These are phyloP conservation scores for Aspergillus ibericus DNA, from an alignment of 2,329 filamentous ascomycete species.

Conservation along the genomic window DNA sequence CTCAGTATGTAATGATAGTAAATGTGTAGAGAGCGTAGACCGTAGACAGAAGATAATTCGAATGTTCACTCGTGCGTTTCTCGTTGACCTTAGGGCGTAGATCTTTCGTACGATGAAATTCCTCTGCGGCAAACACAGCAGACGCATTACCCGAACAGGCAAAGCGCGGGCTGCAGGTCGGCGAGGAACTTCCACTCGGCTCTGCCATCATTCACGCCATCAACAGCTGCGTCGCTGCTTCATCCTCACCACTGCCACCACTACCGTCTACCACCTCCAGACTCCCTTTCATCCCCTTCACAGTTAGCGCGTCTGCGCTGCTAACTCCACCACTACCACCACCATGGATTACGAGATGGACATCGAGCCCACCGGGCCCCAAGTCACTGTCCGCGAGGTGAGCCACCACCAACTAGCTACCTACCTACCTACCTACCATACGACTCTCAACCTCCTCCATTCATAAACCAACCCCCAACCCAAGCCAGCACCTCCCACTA, in stretches of 20 bases:
- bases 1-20: background rate
- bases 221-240: slow-evolving; percentile 1
- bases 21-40: background rate
- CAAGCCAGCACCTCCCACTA: background rate
- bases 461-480: background rate
- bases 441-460: background rate
- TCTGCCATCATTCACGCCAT: slow-evolving; percentile 6
- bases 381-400: slow-evolving; percentile 51
- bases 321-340: slow-evolving; percentile 11
- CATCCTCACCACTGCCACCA: slow-evolving; percentile 5
- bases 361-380: slow-evolving; percentile 49
- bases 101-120: background rate
- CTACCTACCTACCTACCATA: background rate
- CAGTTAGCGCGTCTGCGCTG: background rate
- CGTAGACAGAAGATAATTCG: background rate
- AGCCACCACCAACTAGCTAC: background rate
- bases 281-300: background rate
- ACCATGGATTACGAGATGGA: slow-evolving; percentile 50
- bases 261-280: background rate
- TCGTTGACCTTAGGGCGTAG: no score
- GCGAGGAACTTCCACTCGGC: slow-evolving; percentile 12
- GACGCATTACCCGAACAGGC: slow-evolving; percentile 19
- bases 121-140: background rate
- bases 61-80: no score
- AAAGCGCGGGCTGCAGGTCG: slow-evolving; percentile 19